Percentiles rank a stretch among this genome's conserved stretches.
Evolutionary conservation across 768 basidiomycete genomes (phyloP).

Genomic region (Cyathus striatus): DNA sequence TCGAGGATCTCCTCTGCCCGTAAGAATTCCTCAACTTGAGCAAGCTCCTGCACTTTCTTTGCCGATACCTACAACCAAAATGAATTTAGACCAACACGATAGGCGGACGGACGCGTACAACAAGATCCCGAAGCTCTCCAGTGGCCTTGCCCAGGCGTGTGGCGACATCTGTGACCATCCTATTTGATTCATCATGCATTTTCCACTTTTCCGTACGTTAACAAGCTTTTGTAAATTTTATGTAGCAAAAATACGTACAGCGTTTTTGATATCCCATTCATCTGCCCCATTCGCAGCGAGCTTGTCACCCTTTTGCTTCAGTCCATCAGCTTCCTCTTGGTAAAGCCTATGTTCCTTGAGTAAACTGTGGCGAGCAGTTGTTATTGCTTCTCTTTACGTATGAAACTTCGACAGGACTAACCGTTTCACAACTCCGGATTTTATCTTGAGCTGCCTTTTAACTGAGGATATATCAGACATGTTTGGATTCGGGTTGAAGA

Average conservation of each 20-base stretch:
- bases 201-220: conserved; percentile 38
- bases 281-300: conserved; percentile 57
- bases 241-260: conserved; percentile 38
- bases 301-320: conserved; percentile 56
- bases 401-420: conserved; percentile 22
- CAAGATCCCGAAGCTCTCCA: conserved; percentile 57
- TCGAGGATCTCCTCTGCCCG: conserved; percentile 46
- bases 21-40: conserved; percentile 24
- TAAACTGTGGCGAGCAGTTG: conserved; percentile 32
- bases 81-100: conserved; percentile 1
- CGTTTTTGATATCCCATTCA: conserved; percentile 75
- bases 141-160: conserved; percentile 56
- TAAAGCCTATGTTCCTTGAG: conserved; percentile 68
- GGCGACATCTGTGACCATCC: conserved; percentile 72
- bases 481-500: no score
- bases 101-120: conserved; percentile 46
- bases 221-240: not conserved
- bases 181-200: conserved; percentile 72
- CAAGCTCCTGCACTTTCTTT: conserved; percentile 21
- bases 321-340: conserved; percentile 56
- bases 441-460: conserved; percentile 73
- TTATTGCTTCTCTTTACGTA: conserved; percentile 8
- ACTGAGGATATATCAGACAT: conserved; percentile 49
- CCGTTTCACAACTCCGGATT: conserved; percentile 63
- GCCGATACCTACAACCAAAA: conserved; percentile 30